Evolutionary conservation across 2,329 filamentous ascomycete genomes (phyloP), one percentile per base, ranked within the genome.

Genomic region (Diaporthe citrichinensis): DNA sequence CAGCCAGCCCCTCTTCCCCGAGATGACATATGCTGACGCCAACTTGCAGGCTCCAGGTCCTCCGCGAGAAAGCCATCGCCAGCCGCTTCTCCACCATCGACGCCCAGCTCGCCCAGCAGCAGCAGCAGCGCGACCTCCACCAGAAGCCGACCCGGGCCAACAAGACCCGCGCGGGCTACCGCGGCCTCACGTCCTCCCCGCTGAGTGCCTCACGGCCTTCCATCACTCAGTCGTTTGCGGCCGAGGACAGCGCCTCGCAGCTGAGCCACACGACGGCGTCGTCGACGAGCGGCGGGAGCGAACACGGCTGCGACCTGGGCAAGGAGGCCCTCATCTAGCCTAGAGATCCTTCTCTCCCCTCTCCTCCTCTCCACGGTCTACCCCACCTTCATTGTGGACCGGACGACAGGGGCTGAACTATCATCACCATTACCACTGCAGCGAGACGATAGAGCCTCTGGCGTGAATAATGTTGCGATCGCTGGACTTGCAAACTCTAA

Each of bases 31-130:
- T 71, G 31, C 28, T 67, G 72, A 46, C 28, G 23, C 9, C 61
- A 31, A 41, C 41, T 59, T 36, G 62, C 72, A 90, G 88, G 77
- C 84, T 90, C 78, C 80, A 84, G 44, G 83, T 88, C 77, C 84
- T 90, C 76, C 88, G 88, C 78, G 88, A 90, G 81, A 87, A 90
- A 80, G 88, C 87, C 8, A 86, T 85, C 28, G 87, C 88, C 61
- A 86, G 85, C 79, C 84, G 87, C 77, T 84, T 90, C 72, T 86
- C 87, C 77, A 83, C 88, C 78, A 83, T 84, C 72, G 84, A 87
- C 76, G 72, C 76, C 59, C 75, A 74, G 78, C 62, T 78, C 78
- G 61, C 61, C 2, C 67, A 71, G 53, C 67, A 71, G 39, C 36
- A 72, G 69, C 41, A 72, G 69, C 69, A 72, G 39, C 51, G 34